A percentile compares a stretch with the other conserved stretches of the same genome.
Evolutionary conservation across 306 rosid species (phyloP).

Genomic region (Malus sylvestris): DNA sequence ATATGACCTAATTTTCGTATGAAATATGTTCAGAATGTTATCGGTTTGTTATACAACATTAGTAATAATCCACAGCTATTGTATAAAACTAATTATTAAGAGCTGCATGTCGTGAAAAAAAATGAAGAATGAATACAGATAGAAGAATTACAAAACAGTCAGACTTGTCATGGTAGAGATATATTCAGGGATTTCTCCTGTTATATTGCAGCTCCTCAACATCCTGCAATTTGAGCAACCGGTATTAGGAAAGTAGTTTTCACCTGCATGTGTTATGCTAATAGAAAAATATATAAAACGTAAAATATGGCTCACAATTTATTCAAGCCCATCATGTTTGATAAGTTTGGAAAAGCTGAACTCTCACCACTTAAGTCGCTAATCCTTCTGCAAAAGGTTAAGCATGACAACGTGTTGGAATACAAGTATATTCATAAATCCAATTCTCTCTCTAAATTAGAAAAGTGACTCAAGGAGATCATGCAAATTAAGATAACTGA

Average conservation of each 20-base stretch:
- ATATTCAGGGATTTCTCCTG: slow-evolving; percentile 4
- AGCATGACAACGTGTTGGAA: not conserved
- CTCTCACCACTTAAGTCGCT: slow-evolving; percentile 21
- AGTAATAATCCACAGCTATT: not conserved
- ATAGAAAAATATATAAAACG: not conserved
- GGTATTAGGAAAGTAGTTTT: not conserved
- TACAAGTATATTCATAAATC: not conserved
- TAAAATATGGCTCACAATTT: slow-evolving; percentile 17
- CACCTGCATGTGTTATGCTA: not conserved
- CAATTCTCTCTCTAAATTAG: not conserved
- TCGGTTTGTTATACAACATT: not conserved
- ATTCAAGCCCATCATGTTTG: not conserved
- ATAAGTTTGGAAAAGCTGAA: slow-evolving; percentile 16
- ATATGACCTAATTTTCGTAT: too few relatives aligned
- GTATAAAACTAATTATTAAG: not conserved
- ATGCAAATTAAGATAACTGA: not conserved
- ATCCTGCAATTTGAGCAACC: slow-evolving; percentile 6
- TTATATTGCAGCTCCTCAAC: slow-evolving; percentile 15
- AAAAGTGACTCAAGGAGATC: not conserved
- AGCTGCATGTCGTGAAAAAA: not conserved
- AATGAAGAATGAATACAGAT: not conserved
- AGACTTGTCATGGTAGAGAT: slow-evolving; percentile 4
- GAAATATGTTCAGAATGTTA: too few relatives aligned
- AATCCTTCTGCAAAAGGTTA: slow-evolving; percentile 23
- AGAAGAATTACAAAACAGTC: not conserved